phyloP scores from a whole-genome alignment of 2,329 filamentous ascomycete genomes.

The Penicillium hordei region DNA sequence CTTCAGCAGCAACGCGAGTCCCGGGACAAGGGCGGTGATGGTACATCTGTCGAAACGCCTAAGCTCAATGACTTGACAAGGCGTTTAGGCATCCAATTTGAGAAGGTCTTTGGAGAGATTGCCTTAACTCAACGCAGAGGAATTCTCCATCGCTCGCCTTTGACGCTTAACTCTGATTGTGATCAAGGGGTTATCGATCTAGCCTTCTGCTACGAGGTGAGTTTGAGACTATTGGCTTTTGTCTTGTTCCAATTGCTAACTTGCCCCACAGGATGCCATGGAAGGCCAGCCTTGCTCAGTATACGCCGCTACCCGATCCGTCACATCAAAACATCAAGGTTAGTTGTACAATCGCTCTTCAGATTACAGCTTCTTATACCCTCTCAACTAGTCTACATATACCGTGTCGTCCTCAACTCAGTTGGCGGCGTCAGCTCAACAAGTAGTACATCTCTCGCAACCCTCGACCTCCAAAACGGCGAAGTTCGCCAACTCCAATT shows the following conservation, averaged over 20 bases:
- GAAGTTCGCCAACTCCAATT: constrained; percentile 64
- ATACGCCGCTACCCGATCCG: constrained; percentile 38
- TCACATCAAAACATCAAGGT: constrained; percentile 36
- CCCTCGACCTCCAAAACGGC: constrained; percentile 35
- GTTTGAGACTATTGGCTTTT: background rate
- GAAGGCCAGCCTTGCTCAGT: constrained; percentile 30
- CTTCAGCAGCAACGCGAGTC: constrained; percentile 52
- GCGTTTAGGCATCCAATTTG: constrained; percentile 59
- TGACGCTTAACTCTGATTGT: constrained; percentile 48
- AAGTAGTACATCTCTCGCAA: constrained; percentile 32
- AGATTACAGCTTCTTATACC: constrained; percentile 8
- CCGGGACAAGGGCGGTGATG: constrained; percentile 48
- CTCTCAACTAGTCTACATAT: constrained; percentile 55
- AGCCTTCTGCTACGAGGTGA: constrained; percentile 56
- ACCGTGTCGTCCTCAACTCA: constrained; percentile 54
- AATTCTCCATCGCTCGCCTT: constrained; percentile 63
- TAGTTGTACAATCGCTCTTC: constrained; percentile 11
- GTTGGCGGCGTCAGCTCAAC: constrained; percentile 60
- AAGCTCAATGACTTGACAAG: constrained; percentile 64
- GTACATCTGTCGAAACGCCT: constrained; percentile 55
- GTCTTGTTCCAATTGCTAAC: constrained; percentile 3
- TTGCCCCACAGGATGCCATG: constrained; percentile 23
- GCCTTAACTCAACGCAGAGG: constrained; percentile 68
- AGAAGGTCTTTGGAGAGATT: constrained; percentile 64
- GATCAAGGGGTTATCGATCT: constrained; percentile 52